phyloP scores from a whole-genome alignment of 371 early-diverging fungal species.

The Rhizomucor miehei region DNA sequence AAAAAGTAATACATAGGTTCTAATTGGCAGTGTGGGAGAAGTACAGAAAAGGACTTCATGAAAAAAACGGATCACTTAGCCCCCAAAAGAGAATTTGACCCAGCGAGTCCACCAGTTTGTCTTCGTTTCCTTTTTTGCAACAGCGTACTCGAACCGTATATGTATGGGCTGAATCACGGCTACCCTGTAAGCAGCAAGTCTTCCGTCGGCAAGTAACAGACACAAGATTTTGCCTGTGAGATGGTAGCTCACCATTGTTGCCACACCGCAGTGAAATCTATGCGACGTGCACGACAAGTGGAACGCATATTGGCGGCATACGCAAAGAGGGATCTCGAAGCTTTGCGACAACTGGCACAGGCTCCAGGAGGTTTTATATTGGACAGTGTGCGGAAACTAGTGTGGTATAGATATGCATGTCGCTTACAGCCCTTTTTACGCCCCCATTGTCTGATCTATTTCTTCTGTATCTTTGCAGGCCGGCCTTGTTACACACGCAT shows the following conservation, averaged over 20 bases:
- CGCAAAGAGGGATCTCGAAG: slow-evolving; percentile 23
- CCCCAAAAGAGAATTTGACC: too few relatives aligned
- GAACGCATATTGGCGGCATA: slow-evolving; percentile 32
- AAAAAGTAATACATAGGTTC: too few relatives aligned
- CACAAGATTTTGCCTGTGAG: too few relatives aligned
- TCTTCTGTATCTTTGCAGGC: slow-evolving; percentile 27
- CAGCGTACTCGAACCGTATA: neutral
- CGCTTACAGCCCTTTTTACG: neutral
- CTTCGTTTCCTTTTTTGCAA: neutral
- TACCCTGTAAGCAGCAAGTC: neutral
- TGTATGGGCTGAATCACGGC: slow-evolving; percentile 1
- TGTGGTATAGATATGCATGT: slow-evolving; percentile 37
- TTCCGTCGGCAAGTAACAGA: neutral
- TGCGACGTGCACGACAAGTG: slow-evolving; percentile 28
- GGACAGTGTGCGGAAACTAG: slow-evolving; percentile 32
- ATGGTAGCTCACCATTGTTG: too few relatives aligned
- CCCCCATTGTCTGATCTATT: too few relatives aligned
- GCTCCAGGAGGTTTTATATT: slow-evolving; percentile 35
- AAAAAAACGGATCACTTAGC: too few relatives aligned
- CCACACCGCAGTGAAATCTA: slow-evolving; percentile 20
- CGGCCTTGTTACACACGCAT: slow-evolving; percentile 49
- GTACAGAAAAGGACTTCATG: too few relatives aligned
- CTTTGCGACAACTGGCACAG: slow-evolving; percentile 29
- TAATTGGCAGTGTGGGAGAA: too few relatives aligned
- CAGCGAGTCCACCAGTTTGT: too few relatives aligned